A percentile compares a stretch with the other conserved stretches of the same genome.
Evolutionary conservation across 768 basidiomycete species (phyloP).

Genomic region (Boletus pseudo-olivaceus): DNA sequence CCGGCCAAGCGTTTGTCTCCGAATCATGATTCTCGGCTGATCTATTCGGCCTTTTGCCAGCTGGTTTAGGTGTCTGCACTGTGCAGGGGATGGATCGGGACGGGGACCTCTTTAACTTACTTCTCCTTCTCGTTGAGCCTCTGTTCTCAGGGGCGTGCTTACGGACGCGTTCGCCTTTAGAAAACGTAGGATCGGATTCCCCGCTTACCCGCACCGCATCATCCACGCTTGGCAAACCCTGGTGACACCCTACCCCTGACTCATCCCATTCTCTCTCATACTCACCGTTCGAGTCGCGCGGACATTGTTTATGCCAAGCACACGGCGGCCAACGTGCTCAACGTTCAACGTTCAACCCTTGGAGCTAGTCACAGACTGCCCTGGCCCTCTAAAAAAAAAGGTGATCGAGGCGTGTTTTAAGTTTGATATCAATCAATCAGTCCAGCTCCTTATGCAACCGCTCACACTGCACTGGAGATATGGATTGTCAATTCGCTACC

Average conservation of each 20-base stretch:
- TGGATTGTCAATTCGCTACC: background rate
- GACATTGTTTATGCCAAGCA: slow-evolving; percentile 5
- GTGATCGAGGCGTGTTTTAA: background rate
- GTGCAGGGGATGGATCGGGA: slow-evolving; percentile 12
- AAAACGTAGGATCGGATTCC: slow-evolving; percentile 3
- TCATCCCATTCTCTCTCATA: too few species aligned
- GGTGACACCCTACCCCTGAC: slow-evolving; percentile 12
- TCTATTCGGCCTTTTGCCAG: slow-evolving; percentile 2
- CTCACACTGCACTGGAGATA: background rate
- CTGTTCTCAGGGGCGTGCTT: too few species aligned
- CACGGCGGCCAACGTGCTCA: too few species aligned
- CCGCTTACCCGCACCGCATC: slow-evolving; percentile 9
- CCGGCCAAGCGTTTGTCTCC: slow-evolving; percentile 9
- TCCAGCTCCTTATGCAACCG: background rate
- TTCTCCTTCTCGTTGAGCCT: slow-evolving; percentile 14
- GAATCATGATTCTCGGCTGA: slow-evolving; percentile 2
- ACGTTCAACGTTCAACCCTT: slow-evolving; percentile 1
- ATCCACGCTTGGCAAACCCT: too few species aligned
- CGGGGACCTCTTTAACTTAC: slow-evolving; percentile 16
- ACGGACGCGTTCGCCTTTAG: slow-evolving; percentile 17
- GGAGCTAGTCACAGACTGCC: slow-evolving; percentile 11
- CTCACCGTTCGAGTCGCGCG: slow-evolving; percentile 1
- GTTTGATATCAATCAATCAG: slow-evolving; percentile 3
- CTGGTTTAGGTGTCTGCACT: too few species aligned
- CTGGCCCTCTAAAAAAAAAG: background rate